Conservation (phyloP, 1,284 basidiomycete species). For the Naganishia albida region DNA sequence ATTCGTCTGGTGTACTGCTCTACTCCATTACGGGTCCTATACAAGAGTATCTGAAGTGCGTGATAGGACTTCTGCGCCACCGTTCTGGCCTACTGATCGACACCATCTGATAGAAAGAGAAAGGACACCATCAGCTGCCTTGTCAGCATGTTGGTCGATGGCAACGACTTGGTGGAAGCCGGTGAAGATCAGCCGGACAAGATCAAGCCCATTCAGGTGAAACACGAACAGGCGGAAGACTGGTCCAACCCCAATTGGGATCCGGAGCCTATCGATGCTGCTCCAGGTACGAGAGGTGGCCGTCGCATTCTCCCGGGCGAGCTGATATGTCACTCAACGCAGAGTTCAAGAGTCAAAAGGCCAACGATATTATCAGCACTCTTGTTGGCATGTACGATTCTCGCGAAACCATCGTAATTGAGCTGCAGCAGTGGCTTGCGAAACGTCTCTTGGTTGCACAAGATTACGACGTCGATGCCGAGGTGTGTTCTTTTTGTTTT, state of each 20-base stretch:
- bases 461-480: slow-evolving; percentile 77
- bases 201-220: slow-evolving; percentile 69
- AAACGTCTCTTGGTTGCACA: slow-evolving; percentile 74
- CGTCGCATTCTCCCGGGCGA: background rate
- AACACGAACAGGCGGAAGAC: slow-evolving; percentile 68
- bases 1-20: slow-evolving; percentile 86
- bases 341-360: slow-evolving; percentile 86
- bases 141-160: slow-evolving; percentile 84
- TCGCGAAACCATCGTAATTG: slow-evolving; percentile 89
- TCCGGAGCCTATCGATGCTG: slow-evolving; percentile 90
- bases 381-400: slow-evolving; percentile 95
- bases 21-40: slow-evolving; percentile 91
- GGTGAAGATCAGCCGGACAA: slow-evolving; percentile 65
- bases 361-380: slow-evolving; percentile 87
- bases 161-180: slow-evolving; percentile 65
- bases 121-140: slow-evolving; percentile 90
- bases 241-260: slow-evolving; percentile 87
- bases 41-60: slow-evolving; percentile 75
- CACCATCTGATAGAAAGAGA: slow-evolving; percentile 62
- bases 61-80: background rate
- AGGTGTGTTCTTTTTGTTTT: slow-evolving; percentile 61
- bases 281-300: slow-evolving; percentile 64
- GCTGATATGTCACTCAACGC: slow-evolving; percentile 27
- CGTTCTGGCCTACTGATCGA: background rate
- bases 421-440: slow-evolving; percentile 84